A percentile compares a stretch with the other conserved stretches of the same genome.
These are phyloP conservation scores for Passalora sequoiae DNA, from an alignment of 2,329 filamentous ascomycete genomes.

Conservation along the genomic window DNA sequence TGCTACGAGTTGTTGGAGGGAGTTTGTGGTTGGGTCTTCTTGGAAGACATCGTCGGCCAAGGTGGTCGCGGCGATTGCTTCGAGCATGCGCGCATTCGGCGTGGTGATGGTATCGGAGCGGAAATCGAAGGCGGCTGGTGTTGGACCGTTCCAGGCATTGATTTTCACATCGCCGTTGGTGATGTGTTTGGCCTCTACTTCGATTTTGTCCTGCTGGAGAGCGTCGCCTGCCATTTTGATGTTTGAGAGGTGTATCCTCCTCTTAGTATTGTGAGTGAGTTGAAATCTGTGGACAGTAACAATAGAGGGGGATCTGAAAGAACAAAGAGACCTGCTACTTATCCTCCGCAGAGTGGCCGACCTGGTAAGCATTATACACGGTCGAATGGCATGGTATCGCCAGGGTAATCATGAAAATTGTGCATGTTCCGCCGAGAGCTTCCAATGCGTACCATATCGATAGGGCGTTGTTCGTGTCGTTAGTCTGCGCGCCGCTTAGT, in stretches of 20 bases:
- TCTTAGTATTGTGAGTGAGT: background rate
- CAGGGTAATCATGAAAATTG: background rate
- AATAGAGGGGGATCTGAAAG: background rate
- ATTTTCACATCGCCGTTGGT: slow-evolving; percentile 18
- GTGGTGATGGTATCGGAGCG: slow-evolving; percentile 65
- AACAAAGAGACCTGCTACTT: slow-evolving; percentile 10
- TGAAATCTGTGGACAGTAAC: background rate
- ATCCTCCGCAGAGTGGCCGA: slow-evolving; percentile 13
- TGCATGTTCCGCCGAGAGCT: too few species aligned
- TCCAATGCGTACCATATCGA: background rate
- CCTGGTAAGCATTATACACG: background rate
- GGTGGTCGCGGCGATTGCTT: slow-evolving; percentile 67
- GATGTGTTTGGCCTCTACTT: slow-evolving; percentile 15
- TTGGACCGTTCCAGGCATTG: slow-evolving; percentile 40
- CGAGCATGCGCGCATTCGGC: slow-evolving; percentile 74
- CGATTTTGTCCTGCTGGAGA: slow-evolving; percentile 14
- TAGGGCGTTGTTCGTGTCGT: too few species aligned
- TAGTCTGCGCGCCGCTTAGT: too few species aligned
- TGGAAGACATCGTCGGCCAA: slow-evolving; percentile 78
- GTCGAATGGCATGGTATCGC: background rate
- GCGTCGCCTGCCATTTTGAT: slow-evolving; percentile 10
- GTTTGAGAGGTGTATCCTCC: slow-evolving; percentile 9
- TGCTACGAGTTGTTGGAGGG: slow-evolving; percentile 70
- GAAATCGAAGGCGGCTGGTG: slow-evolving; percentile 54
- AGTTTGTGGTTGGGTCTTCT: slow-evolving; percentile 73